These are phyloP conservation scores for Aspergillus carbonarius DNA, from an alignment of 2,329 filamentous ascomycete genomes.

Conservation along the genomic window DNA sequence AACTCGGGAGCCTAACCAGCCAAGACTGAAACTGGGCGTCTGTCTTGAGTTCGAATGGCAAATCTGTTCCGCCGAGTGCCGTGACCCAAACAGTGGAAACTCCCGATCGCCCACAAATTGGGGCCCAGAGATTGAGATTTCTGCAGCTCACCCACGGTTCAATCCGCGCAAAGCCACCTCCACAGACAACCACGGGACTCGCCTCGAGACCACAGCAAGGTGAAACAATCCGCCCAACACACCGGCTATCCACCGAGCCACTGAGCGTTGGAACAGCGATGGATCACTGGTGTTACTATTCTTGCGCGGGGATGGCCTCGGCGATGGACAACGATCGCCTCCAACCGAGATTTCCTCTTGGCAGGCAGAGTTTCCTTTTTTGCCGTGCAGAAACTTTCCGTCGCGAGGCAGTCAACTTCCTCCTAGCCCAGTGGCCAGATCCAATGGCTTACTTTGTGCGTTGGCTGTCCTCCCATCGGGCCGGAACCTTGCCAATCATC, in stretches of 20 bases:
- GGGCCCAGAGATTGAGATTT: not conserved
- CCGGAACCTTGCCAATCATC: conserved; percentile 19
- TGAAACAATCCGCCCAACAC: not conserved
- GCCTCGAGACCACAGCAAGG: no score
- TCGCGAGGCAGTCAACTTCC: not conserved
- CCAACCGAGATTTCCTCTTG: not conserved
- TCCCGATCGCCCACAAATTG: not conserved
- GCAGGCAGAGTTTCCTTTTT: not conserved
- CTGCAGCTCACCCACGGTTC: not conserved
- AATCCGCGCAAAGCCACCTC: not conserved
- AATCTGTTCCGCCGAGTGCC: no score
- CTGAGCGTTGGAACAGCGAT: not conserved
- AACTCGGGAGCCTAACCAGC: conserved; percentile 2
- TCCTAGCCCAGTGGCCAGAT: not conserved
- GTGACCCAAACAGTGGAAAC: no score
- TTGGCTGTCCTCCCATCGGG: conserved; percentile 6
- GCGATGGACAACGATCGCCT: not conserved
- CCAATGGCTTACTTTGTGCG: not conserved
- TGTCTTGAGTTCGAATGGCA: no score
- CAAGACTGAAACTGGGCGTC: not conserved
- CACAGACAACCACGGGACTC: not conserved
- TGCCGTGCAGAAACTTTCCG: not conserved
- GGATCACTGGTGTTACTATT: not conserved
- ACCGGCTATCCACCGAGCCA: not conserved
- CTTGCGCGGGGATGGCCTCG: not conserved